Evolutionary conservation across 305 asterid genomes (phyloP).

Genomic region (Fraxinus sp.): DNA sequence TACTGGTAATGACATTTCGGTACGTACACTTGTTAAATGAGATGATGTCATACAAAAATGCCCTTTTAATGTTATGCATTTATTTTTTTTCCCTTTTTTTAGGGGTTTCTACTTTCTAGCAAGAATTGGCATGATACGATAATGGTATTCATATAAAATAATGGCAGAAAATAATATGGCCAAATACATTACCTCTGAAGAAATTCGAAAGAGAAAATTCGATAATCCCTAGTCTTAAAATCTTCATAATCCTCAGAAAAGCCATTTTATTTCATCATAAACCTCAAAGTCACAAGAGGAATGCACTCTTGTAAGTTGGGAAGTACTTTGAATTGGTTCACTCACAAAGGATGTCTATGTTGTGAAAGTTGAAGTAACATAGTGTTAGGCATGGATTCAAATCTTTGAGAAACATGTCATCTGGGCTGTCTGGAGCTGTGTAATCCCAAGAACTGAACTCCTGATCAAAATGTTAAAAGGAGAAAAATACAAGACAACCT

Average conservation of each 20-base stretch:
- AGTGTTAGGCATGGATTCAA: slow-evolving; percentile 94
- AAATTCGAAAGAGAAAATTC: too few relatives aligned
- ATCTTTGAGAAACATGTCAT: slow-evolving; percentile 77
- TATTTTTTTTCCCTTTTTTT: too few relatives aligned
- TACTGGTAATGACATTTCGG: too few relatives aligned
- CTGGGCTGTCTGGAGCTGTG: slow-evolving; percentile 69
- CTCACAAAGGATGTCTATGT: not conserved
- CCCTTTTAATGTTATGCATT: too few relatives aligned
- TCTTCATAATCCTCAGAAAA: not conserved
- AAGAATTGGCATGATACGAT: too few relatives aligned
- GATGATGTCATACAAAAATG: too few relatives aligned
- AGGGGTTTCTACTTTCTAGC: too few relatives aligned
- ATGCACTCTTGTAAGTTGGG: not conserved
- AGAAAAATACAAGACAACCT: not conserved
- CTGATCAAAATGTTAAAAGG: slow-evolving; percentile 39
- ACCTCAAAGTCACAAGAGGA: slow-evolving; percentile 53
- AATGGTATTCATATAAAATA: too few relatives aligned
- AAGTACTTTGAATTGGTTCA: not conserved
- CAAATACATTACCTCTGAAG: not conserved
- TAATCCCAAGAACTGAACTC: slow-evolving; percentile 70
- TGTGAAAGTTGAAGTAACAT: slow-evolving; percentile 28
- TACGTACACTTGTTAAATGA: too few relatives aligned
- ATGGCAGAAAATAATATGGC: not conserved
- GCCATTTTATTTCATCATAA: slow-evolving; percentile 24
- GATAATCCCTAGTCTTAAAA: too few relatives aligned